Base-by-base conservation (phyloP, 495 filamentous ascomycete species). In the Aspergillus coremiiformis region DNA sequence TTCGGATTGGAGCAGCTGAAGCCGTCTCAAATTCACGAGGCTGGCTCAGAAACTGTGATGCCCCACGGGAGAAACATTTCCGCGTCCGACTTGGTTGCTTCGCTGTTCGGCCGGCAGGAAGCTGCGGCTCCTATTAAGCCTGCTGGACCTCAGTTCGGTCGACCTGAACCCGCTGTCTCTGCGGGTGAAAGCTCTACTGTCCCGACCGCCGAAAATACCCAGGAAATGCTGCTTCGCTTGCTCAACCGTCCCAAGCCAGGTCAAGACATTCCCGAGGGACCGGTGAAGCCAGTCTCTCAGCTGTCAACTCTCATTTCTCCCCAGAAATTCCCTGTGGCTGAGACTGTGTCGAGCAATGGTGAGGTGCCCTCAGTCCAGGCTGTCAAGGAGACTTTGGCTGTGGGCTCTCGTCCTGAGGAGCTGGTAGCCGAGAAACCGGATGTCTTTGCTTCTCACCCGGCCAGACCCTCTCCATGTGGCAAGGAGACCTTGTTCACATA, bases 401-500 rank as follows among this genome's bases (percentile, higher is more conserved):
- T 49, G 48, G 52, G 48, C 45, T 23, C 55, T 23, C 39, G 43
- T 17, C 39, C 59, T 5, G 51, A 57, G 39, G 62, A 50, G n/a
- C 3, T 39, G 9, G 42, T 43, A 22, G 47, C 61, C 61, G 62
- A 57, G 58, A 61, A 61, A 59, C 63, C 57, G 50, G 69, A 71
- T 54, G 58, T 55, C 52, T 59, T 59, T 47, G 59, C 60, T 33
- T 54, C 67, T 39, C 50, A 60, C 44, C 37, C 20, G 19, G 37
- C 51, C 66, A 21, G 20, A 29, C 47, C 45, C 30, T 54, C 51
- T 7, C 29, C 54, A 10, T 15, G 44, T 54, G 37, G 59, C 57
- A 78, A 79, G 52, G 70, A 68, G 3, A 66, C 72, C 17, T 70
- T 85, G 22, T 92, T 92, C 68, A 87, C 79, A 24, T 88, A 89